Percentiles rank a stretch among this genome's conserved stretches.
phyloP scores from a whole-genome alignment of 2,329 filamentous ascomycete genomes.

The Endoconidiophora polonica region DNA sequence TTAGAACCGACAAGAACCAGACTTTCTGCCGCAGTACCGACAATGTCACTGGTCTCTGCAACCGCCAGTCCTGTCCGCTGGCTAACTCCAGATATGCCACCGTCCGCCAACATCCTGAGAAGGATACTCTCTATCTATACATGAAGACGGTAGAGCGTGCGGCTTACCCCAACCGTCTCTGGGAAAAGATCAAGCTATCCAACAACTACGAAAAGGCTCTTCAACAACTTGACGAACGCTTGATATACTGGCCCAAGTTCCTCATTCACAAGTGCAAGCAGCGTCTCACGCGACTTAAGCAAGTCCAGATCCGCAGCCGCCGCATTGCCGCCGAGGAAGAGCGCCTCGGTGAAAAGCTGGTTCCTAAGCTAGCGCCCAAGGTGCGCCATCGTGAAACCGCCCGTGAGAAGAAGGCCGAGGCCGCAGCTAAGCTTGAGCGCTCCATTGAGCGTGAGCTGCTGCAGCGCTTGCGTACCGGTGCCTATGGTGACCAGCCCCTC shows the following conservation, averaged over 20 bases:
- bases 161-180: conserved; percentile 78
- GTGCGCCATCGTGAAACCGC: conserved; percentile 60
- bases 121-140: conserved; percentile 79
- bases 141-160: conserved; percentile 88
- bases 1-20: conserved; percentile 63
- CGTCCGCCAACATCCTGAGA: conserved; percentile 65
- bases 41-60: conserved; percentile 72
- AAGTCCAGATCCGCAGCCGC: conserved; percentile 70
- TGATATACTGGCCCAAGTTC: conserved; percentile 93
- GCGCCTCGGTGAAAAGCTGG: conserved; percentile 70
- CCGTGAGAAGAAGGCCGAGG: conserved; percentile 59
- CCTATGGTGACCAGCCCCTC: conserved; percentile 84
- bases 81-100: conserved; percentile 90
- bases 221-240: conserved; percentile 65
- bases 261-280: conserved; percentile 92
- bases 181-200: conserved; percentile 83
- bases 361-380: conserved; percentile 84
- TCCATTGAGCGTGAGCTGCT: conserved; percentile 92
- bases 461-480: conserved; percentile 75
- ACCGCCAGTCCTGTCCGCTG: conserved; percentile 74
- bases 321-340: conserved; percentile 79
- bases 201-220: conserved; percentile 84
- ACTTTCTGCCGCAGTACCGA: conserved; percentile 94
- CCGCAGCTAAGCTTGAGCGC: conserved; percentile 82
- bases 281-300: conserved; percentile 75